Evolutionary conservation across 2,329 filamentous ascomycete species (phyloP), one percentile per base, ranked within the genome.

Genomic region (Escovopsis sp.): DNA sequence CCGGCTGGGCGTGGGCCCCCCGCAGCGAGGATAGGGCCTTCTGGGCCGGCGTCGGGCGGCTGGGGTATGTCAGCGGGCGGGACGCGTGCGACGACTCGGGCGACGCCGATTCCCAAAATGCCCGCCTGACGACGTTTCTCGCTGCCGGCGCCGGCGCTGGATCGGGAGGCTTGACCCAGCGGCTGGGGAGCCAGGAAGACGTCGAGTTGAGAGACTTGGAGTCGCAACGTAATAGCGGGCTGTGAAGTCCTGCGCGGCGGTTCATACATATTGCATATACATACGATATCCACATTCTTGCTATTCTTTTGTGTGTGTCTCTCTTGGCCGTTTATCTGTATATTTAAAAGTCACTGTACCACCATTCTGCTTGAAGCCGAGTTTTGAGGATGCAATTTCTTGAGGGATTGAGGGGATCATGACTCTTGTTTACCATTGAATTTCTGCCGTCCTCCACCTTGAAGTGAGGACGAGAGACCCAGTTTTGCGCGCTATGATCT

Each of bases 1-100:
- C 81, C 2, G 88, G 88, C 12, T 94, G 87, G 86, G 78, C 85
- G 0, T 94, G 87, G 88, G 86, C 82, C 3, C 80, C 86, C 0
- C 72, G 88, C 40, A 83, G 75, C 53, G 67, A 69, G 36, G 72
- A 80, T 42, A 72, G 85, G 47, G 84, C 85, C 0, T 94, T 88
- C 59, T 86, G 82, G 68, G 78, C 84, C 15, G 83, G 82, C 11
- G 71, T 85, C 1, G 83, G 76, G 1, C 71, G 70, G 36, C 65
- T 69, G 48, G 74, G 71, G 47, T 77, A 73, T 50, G 70, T 70
- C 10, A 69, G 66, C 11, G 61, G 69, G 48, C 47, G 59, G 8
- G 53, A 53, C 28, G 51, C 56, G 50, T 51, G n/a, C 44, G 46
- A 23, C 40, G 51, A 52, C 32, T 56, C 59, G 4, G 50, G 46